Evolutionary conservation across 1,139 yeast genomes (phyloP), one percentile per base, ranked within the genome.

Genomic region (Debaryomyces robertsiae): DNA sequence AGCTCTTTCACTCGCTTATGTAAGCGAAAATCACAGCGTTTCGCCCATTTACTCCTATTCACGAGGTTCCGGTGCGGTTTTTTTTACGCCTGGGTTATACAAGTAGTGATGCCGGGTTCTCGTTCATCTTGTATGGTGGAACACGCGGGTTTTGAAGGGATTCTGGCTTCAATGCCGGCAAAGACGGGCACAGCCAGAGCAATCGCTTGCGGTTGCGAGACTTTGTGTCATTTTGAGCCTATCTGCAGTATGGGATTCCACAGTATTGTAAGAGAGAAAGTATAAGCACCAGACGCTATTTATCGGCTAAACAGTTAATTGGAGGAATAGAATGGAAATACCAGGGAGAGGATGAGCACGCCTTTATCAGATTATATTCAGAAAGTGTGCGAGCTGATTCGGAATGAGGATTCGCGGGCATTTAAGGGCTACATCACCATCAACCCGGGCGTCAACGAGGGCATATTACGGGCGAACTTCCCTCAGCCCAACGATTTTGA

Each of bases 401-500:
- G 43, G 11, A 36, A 41, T 5, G 50, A 58, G 29, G 57, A 69
- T 36, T 47, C 61, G 9, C 27, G 22, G 3, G 38, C 37, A 15
- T 53, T 71, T 27, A 54, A 54, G 24, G 39, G 45, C 11, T 58
- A 68, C 25, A 49, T 71, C 14, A 62, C 69, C 11, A 63, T 72
- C 29, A 68, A 65, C 46, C 76, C 76, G 1, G 56, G 56, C 3
- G 52, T 56, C 7, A 45, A 49, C 10, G 57, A 56, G 25, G 72
- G 72, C 4, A 50, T 55, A 5, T 18, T 39, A 9, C 52, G 71
- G 15, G 62, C 68, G 3, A 40, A 46, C n/a, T 67, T 60, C 44
- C 55, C 55, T n/a, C 61, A 54, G 17, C 75, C 76, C 6, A 65
- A 54, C 41, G 76, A 70, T 36, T 64, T 71, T 48, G 77, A 72